Conservation (phyloP, 2,329 filamentous ascomycete species). For the Diaporthe eres region DNA sequence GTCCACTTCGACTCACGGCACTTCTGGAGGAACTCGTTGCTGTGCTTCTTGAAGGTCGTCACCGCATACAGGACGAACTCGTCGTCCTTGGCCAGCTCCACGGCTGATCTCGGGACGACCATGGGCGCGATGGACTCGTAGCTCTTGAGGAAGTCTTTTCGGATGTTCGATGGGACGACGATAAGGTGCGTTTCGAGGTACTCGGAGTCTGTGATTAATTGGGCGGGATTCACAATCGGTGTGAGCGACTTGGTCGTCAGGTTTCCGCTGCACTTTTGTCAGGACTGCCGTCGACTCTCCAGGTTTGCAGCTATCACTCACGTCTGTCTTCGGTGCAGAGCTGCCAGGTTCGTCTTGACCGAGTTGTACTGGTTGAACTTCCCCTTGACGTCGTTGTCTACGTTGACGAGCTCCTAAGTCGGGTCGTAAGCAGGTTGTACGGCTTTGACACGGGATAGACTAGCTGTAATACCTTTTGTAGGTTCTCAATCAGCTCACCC, state of each 20-base stretch:
- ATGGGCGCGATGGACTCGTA: conserved; percentile 93
- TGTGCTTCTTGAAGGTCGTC: conserved; percentile 93
- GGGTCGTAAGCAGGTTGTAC: conserved; percentile 18
- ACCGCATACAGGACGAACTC: conserved; percentile 92
- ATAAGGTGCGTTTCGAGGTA: conserved; percentile 97
- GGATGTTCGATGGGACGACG: conserved; percentile 83
- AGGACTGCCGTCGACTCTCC: neutral
- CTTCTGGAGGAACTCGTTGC: conserved; percentile 90
- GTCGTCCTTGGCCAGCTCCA: conserved; percentile 85
- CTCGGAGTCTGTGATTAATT: conserved; percentile 91
- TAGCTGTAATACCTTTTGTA: conserved; percentile 79
- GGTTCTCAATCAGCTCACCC: conserved; percentile 84
- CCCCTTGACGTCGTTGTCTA: conserved; percentile 95
- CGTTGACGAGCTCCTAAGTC: conserved; percentile 83
- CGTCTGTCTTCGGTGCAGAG: conserved; percentile 90
- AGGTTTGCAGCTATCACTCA: conserved; percentile 56
- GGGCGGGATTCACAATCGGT: conserved; percentile 84
- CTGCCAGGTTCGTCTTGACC: conserved; percentile 86
- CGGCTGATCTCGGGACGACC: conserved; percentile 92
- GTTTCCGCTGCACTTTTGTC: conserved; percentile 76
- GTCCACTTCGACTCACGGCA: conserved; percentile 95
- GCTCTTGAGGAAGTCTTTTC: conserved; percentile 89
- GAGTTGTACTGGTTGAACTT: conserved; percentile 97
- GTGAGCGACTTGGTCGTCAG: conserved; percentile 93
- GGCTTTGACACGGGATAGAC: neutral